A percentile compares a stretch with the other conserved stretches of the same genome.
phyloP scores from a whole-genome alignment of 2,329 filamentous ascomycete species.

The Daldinia sp. region DNA sequence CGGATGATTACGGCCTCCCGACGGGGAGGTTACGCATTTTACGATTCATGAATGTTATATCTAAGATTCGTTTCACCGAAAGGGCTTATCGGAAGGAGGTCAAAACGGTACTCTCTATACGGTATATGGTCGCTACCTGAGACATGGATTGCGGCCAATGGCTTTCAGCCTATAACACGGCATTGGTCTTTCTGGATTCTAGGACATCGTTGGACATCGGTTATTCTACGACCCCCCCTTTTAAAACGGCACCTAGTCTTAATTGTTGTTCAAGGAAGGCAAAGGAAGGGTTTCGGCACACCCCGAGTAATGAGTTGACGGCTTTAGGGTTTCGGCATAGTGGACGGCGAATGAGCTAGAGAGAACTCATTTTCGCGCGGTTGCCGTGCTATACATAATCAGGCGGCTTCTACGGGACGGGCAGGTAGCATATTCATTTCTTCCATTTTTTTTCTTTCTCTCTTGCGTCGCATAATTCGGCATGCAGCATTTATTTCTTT shows the following conservation, averaged over 20 bases:
- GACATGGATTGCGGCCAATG: slow-evolving; percentile 36
- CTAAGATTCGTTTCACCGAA: slow-evolving; percentile 41
- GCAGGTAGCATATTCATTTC: slow-evolving; percentile 38
- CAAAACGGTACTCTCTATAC: slow-evolving; percentile 45
- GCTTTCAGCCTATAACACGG: slow-evolving; percentile 41
- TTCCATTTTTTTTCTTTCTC: not conserved
- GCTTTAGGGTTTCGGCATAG: slow-evolving; percentile 21
- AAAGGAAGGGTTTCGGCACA: slow-evolving; percentile 25
- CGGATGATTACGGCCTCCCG: slow-evolving; percentile 31
- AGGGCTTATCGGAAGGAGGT: slow-evolving; percentile 43
- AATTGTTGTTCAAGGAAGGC: slow-evolving; percentile 19
- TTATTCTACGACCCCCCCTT: slow-evolving; percentile 35
- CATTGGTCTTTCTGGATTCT: slow-evolving; percentile 30
- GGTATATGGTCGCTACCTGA: slow-evolving; percentile 36
- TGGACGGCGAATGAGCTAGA: slow-evolving; percentile 26
- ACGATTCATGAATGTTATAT: slow-evolving; percentile 47
- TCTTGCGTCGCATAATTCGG: slow-evolving; percentile 42
- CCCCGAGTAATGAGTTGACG: slow-evolving; percentile 33
- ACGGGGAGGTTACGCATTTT: slow-evolving; percentile 44
- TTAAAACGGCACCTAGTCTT: slow-evolving; percentile 35
- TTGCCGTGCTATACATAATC: slow-evolving; percentile 31
- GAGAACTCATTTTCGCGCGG: slow-evolving; percentile 35
- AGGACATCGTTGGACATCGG: slow-evolving; percentile 25
- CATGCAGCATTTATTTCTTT: slow-evolving; percentile 37
- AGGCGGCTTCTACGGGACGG: slow-evolving; percentile 34